Evolutionary conservation across 1,284 basidiomycete genomes (phyloP).

Genomic region (Ganoderma lingzhi): DNA sequence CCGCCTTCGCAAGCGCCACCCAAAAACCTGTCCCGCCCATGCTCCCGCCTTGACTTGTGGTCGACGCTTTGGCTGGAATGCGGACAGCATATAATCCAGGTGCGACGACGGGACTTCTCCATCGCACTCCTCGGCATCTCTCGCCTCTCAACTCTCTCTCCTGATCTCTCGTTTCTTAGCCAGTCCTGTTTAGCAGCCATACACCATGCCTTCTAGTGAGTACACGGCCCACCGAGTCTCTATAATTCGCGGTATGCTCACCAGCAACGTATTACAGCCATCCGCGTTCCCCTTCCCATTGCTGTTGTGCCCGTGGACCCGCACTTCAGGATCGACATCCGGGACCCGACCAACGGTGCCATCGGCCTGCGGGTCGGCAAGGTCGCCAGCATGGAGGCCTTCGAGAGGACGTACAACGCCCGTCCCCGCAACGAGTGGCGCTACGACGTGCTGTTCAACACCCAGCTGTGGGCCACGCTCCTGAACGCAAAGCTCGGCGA

Average conservation of each 20-base stretch:
- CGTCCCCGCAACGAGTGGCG: not conserved
- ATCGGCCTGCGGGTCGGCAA: not conserved
- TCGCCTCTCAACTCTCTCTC: not conserved
- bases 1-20: not conserved
- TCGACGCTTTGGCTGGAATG: not conserved
- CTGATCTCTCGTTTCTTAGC: not conserved
- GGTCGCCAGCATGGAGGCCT: not conserved
- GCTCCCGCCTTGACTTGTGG: not conserved
- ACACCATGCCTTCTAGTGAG: not conserved
- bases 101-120: not conserved
- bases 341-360: not conserved
- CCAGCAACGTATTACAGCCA: not conserved
- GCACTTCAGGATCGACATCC: not conserved
- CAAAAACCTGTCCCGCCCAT: not conserved
- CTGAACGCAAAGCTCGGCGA: not conserved
- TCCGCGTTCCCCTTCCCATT: not conserved
- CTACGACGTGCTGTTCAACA: not conserved
- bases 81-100: not conserved
- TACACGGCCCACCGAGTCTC: not conserved
- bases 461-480: not conserved
- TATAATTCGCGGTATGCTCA: not conserved
- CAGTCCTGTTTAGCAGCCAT: not conserved
- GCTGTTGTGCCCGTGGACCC: not conserved
- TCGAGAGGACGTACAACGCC: not conserved
- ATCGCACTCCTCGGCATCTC: slow-evolving; percentile 4